A percentile compares a stretch with the other conserved stretches of the same genome.
Conservation (phyloP, 2,329 filamentous ascomycete species). For the Aspergillaceae sp. region DNA sequence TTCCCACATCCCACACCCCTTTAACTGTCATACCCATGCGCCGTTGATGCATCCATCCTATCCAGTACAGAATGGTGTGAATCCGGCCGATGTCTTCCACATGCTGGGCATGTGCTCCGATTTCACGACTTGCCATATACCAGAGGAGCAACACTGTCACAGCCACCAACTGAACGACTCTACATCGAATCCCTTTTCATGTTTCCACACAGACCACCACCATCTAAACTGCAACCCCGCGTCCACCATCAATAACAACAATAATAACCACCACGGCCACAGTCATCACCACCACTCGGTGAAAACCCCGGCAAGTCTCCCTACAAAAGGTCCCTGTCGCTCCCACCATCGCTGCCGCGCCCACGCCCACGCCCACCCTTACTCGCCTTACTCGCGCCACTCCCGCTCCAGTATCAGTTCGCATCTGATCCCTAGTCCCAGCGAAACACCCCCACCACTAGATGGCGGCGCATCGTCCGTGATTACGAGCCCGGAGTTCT, state of each 20-base stretch:
- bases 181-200: slow-evolving; percentile 17
- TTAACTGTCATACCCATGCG: slow-evolving; percentile 14
- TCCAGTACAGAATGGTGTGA: slow-evolving; percentile 22
- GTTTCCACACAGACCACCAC: slow-evolving; percentile 26
- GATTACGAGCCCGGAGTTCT: slow-evolving; percentile 29
- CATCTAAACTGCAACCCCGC: background rate
- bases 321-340: slow-evolving; percentile 22
- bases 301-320: slow-evolving; percentile 10
- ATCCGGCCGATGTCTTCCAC: slow-evolving; percentile 28
- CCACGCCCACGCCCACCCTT: slow-evolving; percentile 26
- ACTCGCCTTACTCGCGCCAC: slow-evolving; percentile 28
- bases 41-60: slow-evolving; percentile 18
- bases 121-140: slow-evolving; percentile 18
- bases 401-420: slow-evolving; percentile 31
- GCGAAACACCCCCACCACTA: slow-evolving; percentile 29
- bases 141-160: slow-evolving; percentile 10
- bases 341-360: slow-evolving; percentile 26
- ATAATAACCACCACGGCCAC: background rate
- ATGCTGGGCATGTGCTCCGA: slow-evolving; percentile 29
- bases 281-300: slow-evolving; percentile 6
- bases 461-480: slow-evolving; percentile 27
- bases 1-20: slow-evolving; percentile 15
- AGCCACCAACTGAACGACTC: slow-evolving; percentile 16
- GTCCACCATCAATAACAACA: background rate
- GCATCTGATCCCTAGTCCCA: slow-evolving; percentile 28